Evolutionary conservation across 2,329 filamentous ascomycete species (phyloP).

Genomic region (Clonostachys rhizophaga): DNA sequence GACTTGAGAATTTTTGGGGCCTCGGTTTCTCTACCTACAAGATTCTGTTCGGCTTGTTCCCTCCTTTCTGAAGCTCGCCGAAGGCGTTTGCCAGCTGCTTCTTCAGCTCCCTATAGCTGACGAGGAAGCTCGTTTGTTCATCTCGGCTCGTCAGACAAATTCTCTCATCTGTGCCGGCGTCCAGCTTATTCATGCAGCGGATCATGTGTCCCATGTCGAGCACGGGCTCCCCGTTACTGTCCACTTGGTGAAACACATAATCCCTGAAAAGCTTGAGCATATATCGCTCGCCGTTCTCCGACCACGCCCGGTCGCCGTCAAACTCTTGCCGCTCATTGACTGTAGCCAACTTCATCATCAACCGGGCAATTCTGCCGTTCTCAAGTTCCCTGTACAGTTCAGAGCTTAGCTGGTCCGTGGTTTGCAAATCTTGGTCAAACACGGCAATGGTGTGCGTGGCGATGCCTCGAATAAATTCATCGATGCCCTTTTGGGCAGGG

Average conservation of each 20-base stretch:
- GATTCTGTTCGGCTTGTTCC: constrained; percentile 24
- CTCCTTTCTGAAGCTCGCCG: constrained; percentile 48
- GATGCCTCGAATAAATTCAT: constrained; percentile 75
- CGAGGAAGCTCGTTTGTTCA: constrained; percentile 82
- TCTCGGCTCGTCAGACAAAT: constrained; percentile 84
- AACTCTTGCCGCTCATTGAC: constrained; percentile 89
- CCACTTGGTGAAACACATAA: constrained; percentile 95
- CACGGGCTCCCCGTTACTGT: constrained; percentile 75
- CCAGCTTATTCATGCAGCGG: constrained; percentile 83
- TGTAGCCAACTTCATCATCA: constrained; percentile 76
- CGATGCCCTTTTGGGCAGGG: constrained; percentile 62
- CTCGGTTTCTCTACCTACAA: constrained; percentile 17
- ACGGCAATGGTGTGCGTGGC: constrained; percentile 70
- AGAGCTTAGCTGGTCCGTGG: constrained; percentile 63
- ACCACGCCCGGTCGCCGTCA: constrained; percentile 74
- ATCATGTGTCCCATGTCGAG: constrained; percentile 87
- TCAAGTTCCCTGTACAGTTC: constrained; percentile 79
- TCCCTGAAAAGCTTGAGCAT: constrained; percentile 93
- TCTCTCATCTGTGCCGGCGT: constrained; percentile 83
- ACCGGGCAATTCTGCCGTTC: constrained; percentile 78
- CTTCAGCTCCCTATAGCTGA: constrained; percentile 87
- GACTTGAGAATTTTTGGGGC: no score
- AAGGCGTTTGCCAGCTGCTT: constrained; percentile 56
- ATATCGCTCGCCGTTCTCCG: constrained; percentile 88
- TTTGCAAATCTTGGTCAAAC: constrained; percentile 75